Conservation (phyloP, 345 rosid genomes). For the Eucalyptus viminalis region DNA sequence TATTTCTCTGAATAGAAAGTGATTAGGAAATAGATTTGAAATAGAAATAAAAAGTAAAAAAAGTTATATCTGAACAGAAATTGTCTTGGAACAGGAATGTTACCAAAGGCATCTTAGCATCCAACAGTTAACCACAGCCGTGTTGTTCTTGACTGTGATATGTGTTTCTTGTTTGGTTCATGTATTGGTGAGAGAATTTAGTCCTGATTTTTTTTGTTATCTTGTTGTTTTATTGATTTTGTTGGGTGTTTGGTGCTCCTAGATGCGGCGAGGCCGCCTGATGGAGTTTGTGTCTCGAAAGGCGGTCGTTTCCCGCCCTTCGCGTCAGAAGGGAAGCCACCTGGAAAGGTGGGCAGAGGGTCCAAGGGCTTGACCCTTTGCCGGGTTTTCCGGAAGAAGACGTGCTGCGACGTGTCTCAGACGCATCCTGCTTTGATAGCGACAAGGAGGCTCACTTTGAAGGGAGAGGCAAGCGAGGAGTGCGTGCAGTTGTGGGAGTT, state of each 20-base stretch:
- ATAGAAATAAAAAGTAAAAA: too few species aligned
- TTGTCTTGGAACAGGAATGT: too few species aligned
- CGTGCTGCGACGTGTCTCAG: slow-evolving; percentile 83
- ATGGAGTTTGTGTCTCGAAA: slow-evolving; percentile 64
- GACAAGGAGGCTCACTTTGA: slow-evolving; percentile 58
- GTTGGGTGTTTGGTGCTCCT: neutral
- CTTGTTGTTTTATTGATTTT: neutral
- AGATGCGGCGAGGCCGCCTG: slow-evolving; percentile 20
- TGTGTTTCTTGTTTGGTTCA: neutral
- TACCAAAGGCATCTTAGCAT: rapidly evolving
- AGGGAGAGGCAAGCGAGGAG: slow-evolving; percentile 77
- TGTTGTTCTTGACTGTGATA: neutral
- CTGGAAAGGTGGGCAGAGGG: slow-evolving; percentile 50
- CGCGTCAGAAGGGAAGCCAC: slow-evolving; percentile 67
- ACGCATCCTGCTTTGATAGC: slow-evolving; percentile 78
- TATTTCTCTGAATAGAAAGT: too few species aligned
- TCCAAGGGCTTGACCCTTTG: slow-evolving; percentile 72
- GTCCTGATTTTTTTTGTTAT: neutral
- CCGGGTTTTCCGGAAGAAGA: slow-evolving; percentile 66
- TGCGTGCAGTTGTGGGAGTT: slow-evolving; percentile 77
- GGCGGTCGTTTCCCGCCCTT: slow-evolving; percentile 81
- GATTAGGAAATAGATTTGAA: too few species aligned
- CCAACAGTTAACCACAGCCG: neutral
- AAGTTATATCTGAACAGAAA: too few species aligned
- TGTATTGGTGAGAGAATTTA: neutral